phyloP scores from a whole-genome alignment of 306 rosid genomes.

The Lathyrus sativus region DNA sequence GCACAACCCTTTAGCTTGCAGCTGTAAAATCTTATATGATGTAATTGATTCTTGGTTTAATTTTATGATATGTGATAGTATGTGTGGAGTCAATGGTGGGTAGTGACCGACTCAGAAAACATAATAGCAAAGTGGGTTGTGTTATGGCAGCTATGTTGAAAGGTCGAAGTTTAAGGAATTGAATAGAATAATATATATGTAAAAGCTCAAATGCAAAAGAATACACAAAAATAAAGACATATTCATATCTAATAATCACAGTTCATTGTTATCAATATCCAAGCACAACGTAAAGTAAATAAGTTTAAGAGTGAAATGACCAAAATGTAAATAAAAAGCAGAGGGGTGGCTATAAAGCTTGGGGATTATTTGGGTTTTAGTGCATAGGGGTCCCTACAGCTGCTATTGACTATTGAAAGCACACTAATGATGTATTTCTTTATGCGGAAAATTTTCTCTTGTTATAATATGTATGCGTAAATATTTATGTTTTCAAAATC shows the following conservation, averaged over 20 bases:
- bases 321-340: neutral
- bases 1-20: constrained; percentile 15
- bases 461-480: neutral
- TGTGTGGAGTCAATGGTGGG: neutral
- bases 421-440: neutral
- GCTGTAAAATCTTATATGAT: constrained; percentile 6
- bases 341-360: neutral
- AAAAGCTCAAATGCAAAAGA: neutral
- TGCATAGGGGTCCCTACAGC: neutral
- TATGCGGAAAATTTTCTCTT: neutral
- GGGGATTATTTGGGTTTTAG: neutral
- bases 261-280: neutral
- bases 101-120: neutral
- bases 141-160: neutral
- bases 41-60: constrained; percentile 33
- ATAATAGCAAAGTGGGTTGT: neutral
- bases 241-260: neutral
- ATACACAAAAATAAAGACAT: constrained; percentile 3
- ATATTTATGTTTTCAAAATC: constrained; percentile 26
- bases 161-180: neutral
- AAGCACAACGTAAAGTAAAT: neutral
- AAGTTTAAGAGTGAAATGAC: neutral
- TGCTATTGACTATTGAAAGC: constrained; percentile 12
- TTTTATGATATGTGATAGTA: constrained; percentile 10
- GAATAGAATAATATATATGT: neutral